Conservation (phyloP, 495 filamentous ascomycete genomes). For the Margaritispora aquatica region DNA sequence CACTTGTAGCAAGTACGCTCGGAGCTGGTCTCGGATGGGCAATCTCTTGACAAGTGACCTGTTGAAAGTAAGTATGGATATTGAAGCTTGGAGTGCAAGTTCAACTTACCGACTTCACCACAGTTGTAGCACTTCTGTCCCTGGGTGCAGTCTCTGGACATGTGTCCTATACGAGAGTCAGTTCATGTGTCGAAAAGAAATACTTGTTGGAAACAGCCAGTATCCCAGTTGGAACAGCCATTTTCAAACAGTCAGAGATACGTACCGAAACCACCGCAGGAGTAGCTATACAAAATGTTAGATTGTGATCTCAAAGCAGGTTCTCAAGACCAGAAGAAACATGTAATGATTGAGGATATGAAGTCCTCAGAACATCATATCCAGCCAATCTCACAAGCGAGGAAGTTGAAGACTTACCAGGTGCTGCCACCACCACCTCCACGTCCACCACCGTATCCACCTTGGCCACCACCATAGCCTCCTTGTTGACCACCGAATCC, state of each 20-base stretch:
- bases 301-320: neutral
- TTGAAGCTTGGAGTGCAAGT: too few species aligned
- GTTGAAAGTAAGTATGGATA: neutral
- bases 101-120: constrained; percentile 65
- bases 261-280: constrained; percentile 90
- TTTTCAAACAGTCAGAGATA: too few species aligned
- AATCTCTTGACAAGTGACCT: constrained; percentile 87
- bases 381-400: neutral
- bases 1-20: constrained; percentile 99
- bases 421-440: constrained; percentile 24
- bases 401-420: neutral
- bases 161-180: neutral
- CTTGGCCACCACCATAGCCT: constrained; percentile 35
- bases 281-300: constrained; percentile 61
- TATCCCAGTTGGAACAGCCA: neutral
- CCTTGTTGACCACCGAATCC: constrained; percentile 35
- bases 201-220: neutral
- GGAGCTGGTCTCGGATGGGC: constrained; percentile 77
- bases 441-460: constrained; percentile 45
- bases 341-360: neutral
- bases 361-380: neutral
- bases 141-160: constrained; percentile 79
- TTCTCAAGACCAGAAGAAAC: neutral
- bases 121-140: constrained; percentile 99
- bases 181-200: neutral